Percentiles rank a stretch among this genome's conserved stretches.
phyloP scores from a whole-genome alignment of 768 basidiomycete genomes.

The Saitozyma sp. region DNA sequence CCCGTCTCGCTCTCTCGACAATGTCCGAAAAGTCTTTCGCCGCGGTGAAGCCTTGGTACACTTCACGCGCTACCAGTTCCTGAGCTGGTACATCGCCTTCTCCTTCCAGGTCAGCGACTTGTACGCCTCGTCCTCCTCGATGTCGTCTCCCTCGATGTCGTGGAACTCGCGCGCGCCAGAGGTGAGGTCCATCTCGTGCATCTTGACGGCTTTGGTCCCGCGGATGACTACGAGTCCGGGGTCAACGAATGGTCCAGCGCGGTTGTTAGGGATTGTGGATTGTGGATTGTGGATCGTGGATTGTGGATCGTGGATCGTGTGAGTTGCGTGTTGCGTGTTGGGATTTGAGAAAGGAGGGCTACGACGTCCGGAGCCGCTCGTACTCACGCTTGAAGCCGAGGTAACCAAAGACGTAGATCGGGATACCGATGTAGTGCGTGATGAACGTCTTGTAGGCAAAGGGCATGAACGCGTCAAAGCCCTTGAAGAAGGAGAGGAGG shows the following conservation, averaged over 20 bases:
- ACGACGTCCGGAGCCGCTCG: neutral
- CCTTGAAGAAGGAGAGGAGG: conserved; percentile 62
- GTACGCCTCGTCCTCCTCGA: conserved; percentile 25
- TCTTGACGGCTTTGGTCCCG: conserved; percentile 29
- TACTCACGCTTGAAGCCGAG: conserved; percentile 55
- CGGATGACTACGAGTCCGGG: conserved; percentile 16
- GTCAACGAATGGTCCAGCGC: neutral
- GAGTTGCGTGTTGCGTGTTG: neutral
- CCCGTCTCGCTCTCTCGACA: too few relatives aligned
- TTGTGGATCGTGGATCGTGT: too few relatives aligned
- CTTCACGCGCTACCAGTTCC: conserved; percentile 36
- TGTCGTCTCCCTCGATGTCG: conserved; percentile 37
- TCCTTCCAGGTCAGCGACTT: conserved; percentile 32
- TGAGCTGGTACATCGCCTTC: conserved; percentile 41
- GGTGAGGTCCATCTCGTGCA: conserved; percentile 42
- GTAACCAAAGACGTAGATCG: conserved; percentile 58
- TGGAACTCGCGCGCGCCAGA: conserved; percentile 44
- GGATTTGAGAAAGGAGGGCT: neutral
- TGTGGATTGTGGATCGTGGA: too few relatives aligned
- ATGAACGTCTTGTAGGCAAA: conserved; percentile 55
- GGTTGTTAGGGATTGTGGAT: too few relatives aligned
- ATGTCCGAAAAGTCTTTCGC: too few relatives aligned
- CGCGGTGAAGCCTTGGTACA: too few relatives aligned
- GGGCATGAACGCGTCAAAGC: conserved; percentile 63
- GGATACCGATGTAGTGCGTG: conserved; percentile 55